Evolutionary conservation across 176 grass and related monocot species (phyloP), one percentile per base, ranked within the genome.

Genomic region (Paspalum notatum): DNA sequence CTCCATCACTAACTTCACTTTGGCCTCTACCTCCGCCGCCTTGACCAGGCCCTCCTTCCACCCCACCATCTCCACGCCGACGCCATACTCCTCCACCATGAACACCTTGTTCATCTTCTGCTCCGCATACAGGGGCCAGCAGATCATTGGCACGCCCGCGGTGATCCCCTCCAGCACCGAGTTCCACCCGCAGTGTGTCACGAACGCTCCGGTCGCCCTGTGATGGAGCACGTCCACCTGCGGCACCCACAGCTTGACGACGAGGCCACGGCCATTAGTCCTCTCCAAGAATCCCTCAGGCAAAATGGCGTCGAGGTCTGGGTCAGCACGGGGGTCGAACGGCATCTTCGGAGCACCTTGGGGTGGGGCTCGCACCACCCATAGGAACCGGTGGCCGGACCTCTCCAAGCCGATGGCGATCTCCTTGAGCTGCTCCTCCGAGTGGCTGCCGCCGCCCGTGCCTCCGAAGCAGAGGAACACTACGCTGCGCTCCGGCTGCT

Each of bases 181-280:
- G 80, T 88, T 91, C 90, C 90, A 88, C 6, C 89, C 89, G 3
- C 89, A 91, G 59, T 91, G 89, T 7, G 85, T 91, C 58, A 88
- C 80, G 60, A 92, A 92, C 24, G 68, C 80, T 9, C 81, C 85
- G 0, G 63, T 22, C 0, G 89, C 82, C 24, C 14, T 12, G 46
- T 88, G 89, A 3, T 8, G 27, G 1, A 91, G 50, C 32, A 91
- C 76, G 2, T 87, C 80, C 45, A 67, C 62, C 51, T 93, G 91
- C 17, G 86, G 90, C 21, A 74, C 86, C 90, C 90, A 92, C 38
- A 24, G 32, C 67, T 83, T 83, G 15, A 86, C 38, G 3, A 89
- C 68, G 2, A 66, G 54, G n/a, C 91, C 91, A 8, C 24, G 56
- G 4, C 24, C 71, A 2, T 26, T 18, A 3, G 24, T 89, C 44